Evolutionary conservation across 2,329 filamentous ascomycete species (phyloP).

Genomic region (Hymenoscyphus salicellus): DNA sequence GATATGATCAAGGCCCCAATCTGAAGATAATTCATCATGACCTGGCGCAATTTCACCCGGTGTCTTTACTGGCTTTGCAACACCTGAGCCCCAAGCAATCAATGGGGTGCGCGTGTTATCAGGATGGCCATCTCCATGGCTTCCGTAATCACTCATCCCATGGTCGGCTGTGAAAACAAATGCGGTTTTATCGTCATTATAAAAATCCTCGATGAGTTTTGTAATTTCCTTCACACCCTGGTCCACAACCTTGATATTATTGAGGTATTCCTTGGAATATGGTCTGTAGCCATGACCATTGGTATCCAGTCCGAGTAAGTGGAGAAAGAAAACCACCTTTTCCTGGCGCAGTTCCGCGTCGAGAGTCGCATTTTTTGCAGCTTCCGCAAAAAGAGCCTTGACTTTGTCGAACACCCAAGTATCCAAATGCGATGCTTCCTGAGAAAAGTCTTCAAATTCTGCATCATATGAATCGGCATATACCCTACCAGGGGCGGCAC

Average conservation of each 20-base stretch:
- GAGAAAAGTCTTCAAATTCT: conserved; percentile 87
- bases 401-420: conserved; percentile 96
- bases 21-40: conserved; percentile 86
- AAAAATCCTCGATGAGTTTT: conserved; percentile 79
- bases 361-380: conserved; percentile 73
- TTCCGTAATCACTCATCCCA: conserved; percentile 99
- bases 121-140: conserved; percentile 94
- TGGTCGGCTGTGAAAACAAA: conserved; percentile 98
- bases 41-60: conserved; percentile 62
- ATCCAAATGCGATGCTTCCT: conserved; percentile 77
- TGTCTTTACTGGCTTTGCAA: conserved; percentile 68
- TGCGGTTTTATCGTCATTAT: conserved; percentile 78
- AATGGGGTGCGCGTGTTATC: conserved; percentile 94
- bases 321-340: conserved; percentile 90
- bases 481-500: conserved; percentile 82
- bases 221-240: conserved; percentile 82
- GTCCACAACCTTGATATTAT: conserved; percentile 94
- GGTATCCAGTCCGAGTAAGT: conserved; percentile 88
- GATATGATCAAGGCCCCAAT: conserved; percentile 80
- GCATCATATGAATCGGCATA: conserved; percentile 81
- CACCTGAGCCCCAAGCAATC: conserved; percentile 88
- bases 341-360: conserved; percentile 72
- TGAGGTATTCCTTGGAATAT: conserved; percentile 91
- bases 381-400: conserved; percentile 78
- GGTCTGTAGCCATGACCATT: conserved; percentile 82